Percentiles rank a stretch among this genome's conserved stretches.
Conservation (phyloP, 257 asterid species). For the Penstemon eatonii region DNA sequence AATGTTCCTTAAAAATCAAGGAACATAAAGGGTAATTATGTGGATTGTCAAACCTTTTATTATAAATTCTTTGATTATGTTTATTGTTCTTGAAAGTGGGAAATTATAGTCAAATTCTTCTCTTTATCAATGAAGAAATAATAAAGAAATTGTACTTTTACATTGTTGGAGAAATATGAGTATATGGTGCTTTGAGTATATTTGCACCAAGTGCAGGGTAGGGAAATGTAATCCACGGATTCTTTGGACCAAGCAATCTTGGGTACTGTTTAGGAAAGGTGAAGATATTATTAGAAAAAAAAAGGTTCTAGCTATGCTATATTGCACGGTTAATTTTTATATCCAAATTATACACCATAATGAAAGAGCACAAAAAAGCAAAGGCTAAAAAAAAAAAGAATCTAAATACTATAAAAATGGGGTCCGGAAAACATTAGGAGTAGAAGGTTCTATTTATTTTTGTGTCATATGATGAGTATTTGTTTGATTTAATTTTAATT, state of each 20-base stretch:
- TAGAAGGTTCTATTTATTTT: too few relatives aligned
- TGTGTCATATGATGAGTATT: too few relatives aligned
- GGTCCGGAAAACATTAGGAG: too few relatives aligned
- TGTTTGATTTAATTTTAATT: too few relatives aligned
- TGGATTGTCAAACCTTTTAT: conserved; percentile 58
- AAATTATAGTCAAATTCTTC: conserved; percentile 27
- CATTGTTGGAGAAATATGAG: conserved; percentile 3
- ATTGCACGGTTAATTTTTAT: too few relatives aligned
- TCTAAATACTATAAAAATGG: too few relatives aligned
- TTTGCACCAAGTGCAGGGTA: conserved; percentile 27
- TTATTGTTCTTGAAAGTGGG: conserved; percentile 30
- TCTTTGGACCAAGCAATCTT: conserved; percentile 47
- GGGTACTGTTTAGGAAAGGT: conserved; percentile 37
- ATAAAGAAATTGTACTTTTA: conserved; percentile 12
- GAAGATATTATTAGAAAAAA: conserved; percentile 14
- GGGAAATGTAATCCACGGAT: conserved; percentile 40
- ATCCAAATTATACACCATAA: too few relatives aligned
- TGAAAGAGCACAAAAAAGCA: too few relatives aligned
- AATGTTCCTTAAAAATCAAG: conserved; percentile 86
- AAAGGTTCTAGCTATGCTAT: too few relatives aligned
- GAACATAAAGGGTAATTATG: conserved; percentile 51
- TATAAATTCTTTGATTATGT: conserved; percentile 42
- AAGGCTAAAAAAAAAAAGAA: too few relatives aligned
- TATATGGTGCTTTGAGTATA: conserved; percentile 19
- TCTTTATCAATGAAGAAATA: conserved; percentile 23